These are phyloP conservation scores for Lodderomyces margitis DNA, from an alignment of 1,139 yeast genomes.

Conservation along the genomic window DNA sequence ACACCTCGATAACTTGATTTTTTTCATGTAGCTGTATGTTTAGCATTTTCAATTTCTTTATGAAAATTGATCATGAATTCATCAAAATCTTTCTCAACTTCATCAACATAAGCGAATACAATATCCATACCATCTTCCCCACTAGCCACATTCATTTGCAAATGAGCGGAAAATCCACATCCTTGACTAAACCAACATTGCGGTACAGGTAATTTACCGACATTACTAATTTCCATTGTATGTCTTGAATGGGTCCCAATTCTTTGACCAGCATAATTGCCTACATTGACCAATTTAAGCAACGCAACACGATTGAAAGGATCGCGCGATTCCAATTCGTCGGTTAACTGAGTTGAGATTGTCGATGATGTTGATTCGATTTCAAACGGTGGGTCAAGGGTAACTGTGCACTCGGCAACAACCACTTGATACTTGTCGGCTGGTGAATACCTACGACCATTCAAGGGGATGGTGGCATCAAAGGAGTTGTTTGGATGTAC, in stretches of 20 bases:
- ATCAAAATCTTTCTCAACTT: slow-evolving; percentile 13
- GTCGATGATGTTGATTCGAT: slow-evolving; percentile 11
- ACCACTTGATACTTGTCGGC: slow-evolving; percentile 18
- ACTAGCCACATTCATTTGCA: slow-evolving; percentile 23
- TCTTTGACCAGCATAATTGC: slow-evolving; percentile 13
- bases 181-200: slow-evolving; percentile 28
- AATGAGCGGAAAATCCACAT: slow-evolving; percentile 20
- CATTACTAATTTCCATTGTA: slow-evolving; percentile 28
- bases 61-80: slow-evolving; percentile 9
- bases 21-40: background rate
- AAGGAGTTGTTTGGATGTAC: slow-evolving; percentile 15
- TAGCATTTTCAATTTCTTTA: background rate
- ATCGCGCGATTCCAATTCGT: slow-evolving; percentile 14
- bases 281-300: slow-evolving; percentile 16
- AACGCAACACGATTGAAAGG: slow-evolving; percentile 22
- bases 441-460: slow-evolving; percentile 26
- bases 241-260: slow-evolving; percentile 14
- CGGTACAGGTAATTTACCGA: slow-evolving; percentile 21
- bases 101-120: slow-evolving; percentile 19
- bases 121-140: slow-evolving; percentile 23
- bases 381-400: slow-evolving; percentile 17
- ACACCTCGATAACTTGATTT: no score
- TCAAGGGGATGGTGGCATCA: slow-evolving; percentile 17
- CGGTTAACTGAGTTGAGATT: slow-evolving; percentile 12
- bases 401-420: slow-evolving; percentile 16